These are phyloP conservation scores for Suillus luteus DNA, from an alignment of 768 basidiomycete genomes.

Conservation along the genomic window DNA sequence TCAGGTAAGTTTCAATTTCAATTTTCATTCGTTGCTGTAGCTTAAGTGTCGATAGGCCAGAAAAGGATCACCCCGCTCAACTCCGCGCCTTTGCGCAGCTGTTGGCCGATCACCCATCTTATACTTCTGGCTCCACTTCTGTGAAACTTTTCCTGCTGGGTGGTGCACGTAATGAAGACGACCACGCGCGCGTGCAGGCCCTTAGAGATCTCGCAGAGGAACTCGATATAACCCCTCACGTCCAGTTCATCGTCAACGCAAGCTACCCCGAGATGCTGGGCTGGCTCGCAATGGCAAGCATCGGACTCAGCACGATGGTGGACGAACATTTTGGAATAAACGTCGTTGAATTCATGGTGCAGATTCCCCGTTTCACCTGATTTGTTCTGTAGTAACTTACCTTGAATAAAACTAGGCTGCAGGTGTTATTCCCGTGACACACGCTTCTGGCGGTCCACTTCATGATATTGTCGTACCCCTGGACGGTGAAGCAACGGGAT, in stretches of 20 bases:
- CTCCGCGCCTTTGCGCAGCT: conserved; percentile 67
- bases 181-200: conserved; percentile 65
- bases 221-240: conserved; percentile 51
- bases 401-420: conserved; percentile 64
- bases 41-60: conserved; percentile 56
- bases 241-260: conserved; percentile 83
- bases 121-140: conserved; percentile 31
- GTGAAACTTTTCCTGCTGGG: conserved; percentile 80
- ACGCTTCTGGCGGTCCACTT: conserved; percentile 91
- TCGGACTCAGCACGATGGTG: conserved; percentile 95
- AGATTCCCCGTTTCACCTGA: conserved; percentile 23
- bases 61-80: conserved; percentile 90
- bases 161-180: conserved; percentile 78
- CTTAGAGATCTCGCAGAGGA: conserved; percentile 61
- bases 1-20: conserved; percentile 55
- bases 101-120: conserved; percentile 60
- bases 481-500: conserved; percentile 75
- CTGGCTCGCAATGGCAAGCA: conserved; percentile 72
- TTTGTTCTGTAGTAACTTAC: conserved; percentile 20
- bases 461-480: conserved; percentile 89
- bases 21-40: background rate
- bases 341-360: conserved; percentile 95
- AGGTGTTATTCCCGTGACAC: conserved; percentile 87
- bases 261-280: conserved; percentile 68
- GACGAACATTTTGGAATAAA: conserved; percentile 99